Base-by-base conservation (phyloP, 2,329 filamentous ascomycete genomes). In the Scedosporium aurantiacum region DNA sequence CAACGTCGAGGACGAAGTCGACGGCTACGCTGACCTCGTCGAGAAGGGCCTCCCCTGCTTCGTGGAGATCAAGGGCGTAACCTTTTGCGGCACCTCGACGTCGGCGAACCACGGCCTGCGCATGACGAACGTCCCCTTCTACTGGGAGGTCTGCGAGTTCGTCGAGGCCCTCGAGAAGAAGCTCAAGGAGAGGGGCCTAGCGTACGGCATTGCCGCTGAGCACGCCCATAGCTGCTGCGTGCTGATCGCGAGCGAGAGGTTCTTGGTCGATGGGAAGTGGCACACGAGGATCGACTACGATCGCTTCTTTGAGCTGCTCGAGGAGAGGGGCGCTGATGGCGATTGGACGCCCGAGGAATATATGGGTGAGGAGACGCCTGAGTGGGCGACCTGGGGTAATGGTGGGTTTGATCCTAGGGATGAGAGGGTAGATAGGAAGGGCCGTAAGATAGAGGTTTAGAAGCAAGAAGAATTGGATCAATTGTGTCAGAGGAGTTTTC, bases 91-190 rank as follows among this genome's bases (percentile, higher is more conserved):
- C 47, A 97, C 93, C 0, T 87, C 87, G 6, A 91, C 91, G 0
- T 89, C 89, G 7, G 87, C 89, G 3, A 88, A 87, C 60, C 92
- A 91, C 0, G 93, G 93, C 0, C 79, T 97, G 56, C 94, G 86
- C n/a, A 97, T 97, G 93, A 85, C 90, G 68, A 97, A 97, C 70
- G 94, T 97, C 8, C 93, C 93, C 0, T 97, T 96, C 70, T 97
- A 97, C 75, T 87, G 89, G 72, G 93, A 97, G 74, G 89, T 97
- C 2, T 83, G 83, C 41, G 84, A 86, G 2, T 97, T 97, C 69
- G 91, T 95, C 8, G 80, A 82, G 45, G 86, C 88, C 0, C 81
- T 97, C 0, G 85, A 92, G 64, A 75, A 76, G 40, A 86, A 88
- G 63, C 78, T 97, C 12, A 76, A 79, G 43, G 79, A 80, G 58